These are phyloP conservation scores for Bauhinia variegata DNA, from an alignment of 306 rosid species.

Conservation along the genomic window DNA sequence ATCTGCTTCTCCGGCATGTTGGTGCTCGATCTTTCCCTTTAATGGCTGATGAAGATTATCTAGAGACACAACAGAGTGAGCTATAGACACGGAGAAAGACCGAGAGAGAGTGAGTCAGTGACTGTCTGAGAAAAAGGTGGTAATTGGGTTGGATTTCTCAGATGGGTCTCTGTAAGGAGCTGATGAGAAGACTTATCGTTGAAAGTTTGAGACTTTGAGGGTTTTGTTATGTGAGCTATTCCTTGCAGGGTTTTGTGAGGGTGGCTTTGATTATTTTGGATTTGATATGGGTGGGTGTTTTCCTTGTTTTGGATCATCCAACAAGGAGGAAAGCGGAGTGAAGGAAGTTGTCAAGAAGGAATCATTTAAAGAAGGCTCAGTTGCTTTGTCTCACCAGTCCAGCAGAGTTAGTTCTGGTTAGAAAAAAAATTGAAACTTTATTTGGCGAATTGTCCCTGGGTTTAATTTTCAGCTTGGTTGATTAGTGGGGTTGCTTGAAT, in stretches of 20 bases:
- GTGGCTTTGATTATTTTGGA: constrained; percentile 59
- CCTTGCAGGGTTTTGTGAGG: constrained; percentile 44
- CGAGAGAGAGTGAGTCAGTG: constrained; percentile 6
- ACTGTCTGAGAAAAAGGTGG: constrained; percentile 27
- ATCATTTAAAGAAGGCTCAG: constrained; percentile 69
- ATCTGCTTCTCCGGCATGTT: constrained; percentile 75
- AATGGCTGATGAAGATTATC: constrained; percentile 51
- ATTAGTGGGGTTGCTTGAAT: constrained; percentile 38
- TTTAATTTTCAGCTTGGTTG: constrained; percentile 20
- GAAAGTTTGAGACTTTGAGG: constrained; percentile 10
- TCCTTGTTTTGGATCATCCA: constrained; percentile 96
- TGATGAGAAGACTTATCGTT: constrained; percentile 35
- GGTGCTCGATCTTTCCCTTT: constrained; percentile 66
- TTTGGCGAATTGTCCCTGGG: not conserved
- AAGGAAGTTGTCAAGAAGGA: constrained; percentile 76
- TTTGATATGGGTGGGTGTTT: constrained; percentile 98
- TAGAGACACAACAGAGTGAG: constrained; percentile 26
- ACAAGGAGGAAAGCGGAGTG: constrained; percentile 59
- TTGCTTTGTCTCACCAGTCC: constrained; percentile 70
- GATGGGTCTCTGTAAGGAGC: constrained; percentile 43
- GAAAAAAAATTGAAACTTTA: constrained; percentile 24
- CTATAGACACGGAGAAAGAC: constrained; percentile 26
- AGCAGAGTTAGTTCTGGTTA: constrained; percentile 75
- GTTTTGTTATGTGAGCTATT: constrained; percentile 45
- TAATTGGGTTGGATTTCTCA: constrained; percentile 49